A percentile compares a stretch with the other conserved stretches of the same genome.
phyloP scores from a whole-genome alignment of 495 filamentous ascomycete species.

The Terfezia claveryi region DNA sequence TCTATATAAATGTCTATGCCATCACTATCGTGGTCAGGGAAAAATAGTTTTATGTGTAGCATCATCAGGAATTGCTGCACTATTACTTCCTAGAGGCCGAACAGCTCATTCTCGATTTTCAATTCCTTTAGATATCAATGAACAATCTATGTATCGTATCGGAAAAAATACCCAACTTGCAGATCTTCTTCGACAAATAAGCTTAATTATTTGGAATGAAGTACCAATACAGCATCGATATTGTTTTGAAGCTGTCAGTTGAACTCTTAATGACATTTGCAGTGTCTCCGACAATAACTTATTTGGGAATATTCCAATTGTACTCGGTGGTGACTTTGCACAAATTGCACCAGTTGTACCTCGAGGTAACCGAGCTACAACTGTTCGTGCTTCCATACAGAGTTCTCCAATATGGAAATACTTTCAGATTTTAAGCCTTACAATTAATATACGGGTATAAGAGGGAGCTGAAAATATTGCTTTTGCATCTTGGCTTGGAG shows the following conservation, averaged over 20 bases:
- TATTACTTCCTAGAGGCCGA: conserved; percentile 3
- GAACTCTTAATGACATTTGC: neutral
- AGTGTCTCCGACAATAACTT: neutral
- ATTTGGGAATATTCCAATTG: neutral
- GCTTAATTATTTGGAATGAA: neutral
- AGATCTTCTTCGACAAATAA: neutral
- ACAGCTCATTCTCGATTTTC: conserved; percentile 6
- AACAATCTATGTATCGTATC: conserved; percentile 2
- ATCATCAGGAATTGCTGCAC: conserved; percentile 7
- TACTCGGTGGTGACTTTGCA: neutral
- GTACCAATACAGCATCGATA: neutral
- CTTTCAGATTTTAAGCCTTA: neutral
- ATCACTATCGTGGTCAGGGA: conserved; percentile 3
- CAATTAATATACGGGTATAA: neutral
- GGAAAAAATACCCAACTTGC: conserved; percentile 1
- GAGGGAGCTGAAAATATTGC: neutral
- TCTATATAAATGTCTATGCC: conserved; percentile 6
- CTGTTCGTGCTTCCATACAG: neutral
- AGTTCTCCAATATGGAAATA: neutral
- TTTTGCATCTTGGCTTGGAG: neutral
- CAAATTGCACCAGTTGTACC: neutral
- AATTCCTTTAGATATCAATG: conserved; percentile 7
- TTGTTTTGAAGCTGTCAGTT: neutral
- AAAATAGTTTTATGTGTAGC: conserved; percentile 9
- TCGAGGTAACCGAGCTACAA: neutral